Evolutionary conservation across 2,329 filamentous ascomycete genomes (phyloP), one percentile per base, ranked within the genome.

Genomic region (Periglandula ipomoeae): DNA sequence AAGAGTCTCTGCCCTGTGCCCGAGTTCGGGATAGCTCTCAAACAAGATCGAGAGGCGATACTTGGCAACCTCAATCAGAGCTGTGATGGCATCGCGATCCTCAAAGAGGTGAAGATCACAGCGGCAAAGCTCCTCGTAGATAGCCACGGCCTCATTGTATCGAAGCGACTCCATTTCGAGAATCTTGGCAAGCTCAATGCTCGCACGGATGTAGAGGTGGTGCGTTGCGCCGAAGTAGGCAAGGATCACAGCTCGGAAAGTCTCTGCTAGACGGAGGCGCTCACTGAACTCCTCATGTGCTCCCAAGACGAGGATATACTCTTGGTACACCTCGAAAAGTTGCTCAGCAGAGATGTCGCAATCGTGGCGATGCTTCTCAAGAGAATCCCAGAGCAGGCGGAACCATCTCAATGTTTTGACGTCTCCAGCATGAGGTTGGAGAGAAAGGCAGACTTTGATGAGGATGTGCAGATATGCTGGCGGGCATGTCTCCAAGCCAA

Each of bases 281-380:
- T 50, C 48, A 27, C n/a, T 44, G 23, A 41, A 37, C 26, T 50
- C 38, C 22, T 50, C 48, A 30, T 50, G 44, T 11, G 44, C n/a
- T 23, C 41, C 49, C 7, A 51, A 45, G 19, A 51, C 26, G 40
- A 51, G 19, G 22, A 51, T 32, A 32, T 48, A 51, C 34, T 47
- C 49, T 39, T 51, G 45, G 34, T 51, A 51, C 7, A 51, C 44
- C n/a, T 51, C 49, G 34, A 51, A 48, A 34, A 40, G 41, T 24
- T 51, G 49, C 40, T 51, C 49, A 27, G 13, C 3, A 20, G n/a
- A 35, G 30, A 51, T 45, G n/a, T 51, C 49, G 40, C 34, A 38
- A 6, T 48, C 44, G 17, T 51, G 49, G 24, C 45, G 49, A 27
- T 51, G 49, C n/a, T 51, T 51, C 30, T 51, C 49, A 5, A 51